A percentile compares a stretch with the other conserved stretches of the same genome.
Evolutionary conservation across 495 filamentous ascomycete genomes (phyloP).

Genomic region (Darksidea phi): DNA sequence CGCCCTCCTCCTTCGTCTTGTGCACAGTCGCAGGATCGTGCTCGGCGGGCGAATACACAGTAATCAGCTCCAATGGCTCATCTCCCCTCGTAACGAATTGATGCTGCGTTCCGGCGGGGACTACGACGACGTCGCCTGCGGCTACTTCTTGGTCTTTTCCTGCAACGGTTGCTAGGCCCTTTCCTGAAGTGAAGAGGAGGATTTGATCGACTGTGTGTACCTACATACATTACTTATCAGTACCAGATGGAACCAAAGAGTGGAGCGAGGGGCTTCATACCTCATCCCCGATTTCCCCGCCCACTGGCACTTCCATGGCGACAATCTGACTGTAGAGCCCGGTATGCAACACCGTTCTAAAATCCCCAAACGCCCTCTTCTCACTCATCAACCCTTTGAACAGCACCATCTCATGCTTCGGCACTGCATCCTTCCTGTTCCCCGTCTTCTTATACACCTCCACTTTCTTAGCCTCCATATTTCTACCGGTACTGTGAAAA

Average conservation of each 20-base stretch:
- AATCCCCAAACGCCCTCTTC: constrained; percentile 55
- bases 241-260: neutral
- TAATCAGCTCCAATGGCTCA: constrained; percentile 56
- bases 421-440: constrained; percentile 37
- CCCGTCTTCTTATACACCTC: constrained; percentile 12
- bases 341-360: constrained; percentile 62
- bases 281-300: constrained; percentile 66
- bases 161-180: constrained; percentile 56
- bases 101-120: constrained; percentile 65
- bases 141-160: constrained; percentile 59
- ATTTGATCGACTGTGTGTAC: constrained; percentile 61
- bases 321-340: constrained; percentile 64
- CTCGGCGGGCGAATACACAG: constrained; percentile 63
- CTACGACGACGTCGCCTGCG: constrained; percentile 61
- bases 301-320: constrained; percentile 62
- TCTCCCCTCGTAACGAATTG: constrained; percentile 63
- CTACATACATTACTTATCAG: constrained; percentile 24
- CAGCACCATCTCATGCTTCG: constrained; percentile 58
- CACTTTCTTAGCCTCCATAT: neutral
- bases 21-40: constrained; percentile 59
- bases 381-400: constrained; percentile 55
- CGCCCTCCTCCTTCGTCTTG: constrained; percentile 61
- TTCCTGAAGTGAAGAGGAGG: constrained; percentile 62
- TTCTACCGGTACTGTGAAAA: neutral
- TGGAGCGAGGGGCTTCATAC: too few species aligned